These are phyloP conservation scores for Pseudonitzschia multistriata DNA, from an alignment of 108 stramenopile genomes.

Conservation along the genomic window DNA sequence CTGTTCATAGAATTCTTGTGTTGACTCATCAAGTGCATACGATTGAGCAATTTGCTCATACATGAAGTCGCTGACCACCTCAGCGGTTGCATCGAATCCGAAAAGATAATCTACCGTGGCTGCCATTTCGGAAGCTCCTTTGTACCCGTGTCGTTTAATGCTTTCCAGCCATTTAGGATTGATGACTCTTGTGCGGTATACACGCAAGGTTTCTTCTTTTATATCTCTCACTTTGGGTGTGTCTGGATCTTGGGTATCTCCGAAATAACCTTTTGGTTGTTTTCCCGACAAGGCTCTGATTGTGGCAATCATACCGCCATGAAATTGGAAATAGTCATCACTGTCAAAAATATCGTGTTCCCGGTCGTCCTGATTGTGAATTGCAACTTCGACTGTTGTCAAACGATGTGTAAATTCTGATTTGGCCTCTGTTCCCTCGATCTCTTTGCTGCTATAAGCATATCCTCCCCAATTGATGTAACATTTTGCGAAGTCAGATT, in stretches of 20 bases:
- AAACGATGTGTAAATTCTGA: conserved; percentile 10
- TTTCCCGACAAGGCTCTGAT: conserved; percentile 10
- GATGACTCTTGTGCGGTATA: conserved; percentile 4
- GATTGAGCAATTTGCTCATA: conserved; percentile 14
- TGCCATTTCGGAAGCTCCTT: conserved; percentile 11
- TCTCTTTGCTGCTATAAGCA: conserved; percentile 6
- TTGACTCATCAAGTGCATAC: conserved; percentile 7
- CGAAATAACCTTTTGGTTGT: conserved; percentile 14
- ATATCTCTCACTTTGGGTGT: conserved; percentile 13
- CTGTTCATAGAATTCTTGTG: conserved; percentile 8
- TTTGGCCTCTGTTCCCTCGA: conserved; percentile 8
- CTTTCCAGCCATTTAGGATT: conserved; percentile 16
- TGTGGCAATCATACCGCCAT: conserved; percentile 12
- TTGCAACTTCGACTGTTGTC: conserved; percentile 10
- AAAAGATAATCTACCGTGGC: conserved; percentile 10
- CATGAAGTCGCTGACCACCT: conserved; percentile 15
- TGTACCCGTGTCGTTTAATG: conserved; percentile 4
- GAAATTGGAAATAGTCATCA: conserved; percentile 15
- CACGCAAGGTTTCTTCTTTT: conserved; percentile 6
- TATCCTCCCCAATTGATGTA: conserved; percentile 18
- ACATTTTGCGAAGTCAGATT: conserved; percentile 9
- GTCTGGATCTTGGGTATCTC: conserved; percentile 7
- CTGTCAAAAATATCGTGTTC: conserved; percentile 16
- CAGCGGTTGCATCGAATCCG: conserved; percentile 13
- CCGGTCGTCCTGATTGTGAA: conserved; percentile 13